phyloP scores from a whole-genome alignment of 495 filamentous ascomycete genomes.

The Apiosordaria backusii region DNA sequence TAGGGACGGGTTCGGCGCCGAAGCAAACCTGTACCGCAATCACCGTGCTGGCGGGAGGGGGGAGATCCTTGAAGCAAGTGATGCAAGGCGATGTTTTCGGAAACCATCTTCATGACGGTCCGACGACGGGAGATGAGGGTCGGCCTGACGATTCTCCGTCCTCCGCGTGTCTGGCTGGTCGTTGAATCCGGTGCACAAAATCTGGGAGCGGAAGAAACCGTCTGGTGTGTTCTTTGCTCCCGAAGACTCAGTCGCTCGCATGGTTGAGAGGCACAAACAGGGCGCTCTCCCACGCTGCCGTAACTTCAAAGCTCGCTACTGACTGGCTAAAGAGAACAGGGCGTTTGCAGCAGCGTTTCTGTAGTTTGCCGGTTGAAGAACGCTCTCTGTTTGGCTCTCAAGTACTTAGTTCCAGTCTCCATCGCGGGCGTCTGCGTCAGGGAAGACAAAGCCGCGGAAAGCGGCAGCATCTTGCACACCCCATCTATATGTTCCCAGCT shows the following conservation, averaged over 20 bases:
- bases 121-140: constrained; percentile 6
- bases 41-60: neutral
- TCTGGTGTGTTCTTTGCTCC: neutral
- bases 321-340: constrained; percentile 7
- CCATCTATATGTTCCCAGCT: constrained; percentile 15
- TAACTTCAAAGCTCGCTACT: neutral
- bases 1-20: neutral
- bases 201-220: neutral
- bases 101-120: neutral
- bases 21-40: neutral
- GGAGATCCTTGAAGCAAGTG: constrained; percentile 2
- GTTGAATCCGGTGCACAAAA: neutral
- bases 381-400: constrained; percentile 23
- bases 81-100: constrained; percentile 6
- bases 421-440: constrained; percentile 29
- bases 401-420: too few relatives aligned
- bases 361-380: constrained; percentile 24
- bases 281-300: neutral
- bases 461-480: constrained; percentile 28
- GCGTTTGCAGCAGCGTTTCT: constrained; percentile 25
- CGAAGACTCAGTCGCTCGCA: neutral
- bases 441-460: constrained; percentile 20
- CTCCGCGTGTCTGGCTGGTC: neutral
- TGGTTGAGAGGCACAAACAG: neutral
- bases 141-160: neutral